A percentile compares a stretch with the other conserved stretches of the same genome.
Conservation (phyloP, 768 basidiomycete genomes). For the Suillus decipiens region DNA sequence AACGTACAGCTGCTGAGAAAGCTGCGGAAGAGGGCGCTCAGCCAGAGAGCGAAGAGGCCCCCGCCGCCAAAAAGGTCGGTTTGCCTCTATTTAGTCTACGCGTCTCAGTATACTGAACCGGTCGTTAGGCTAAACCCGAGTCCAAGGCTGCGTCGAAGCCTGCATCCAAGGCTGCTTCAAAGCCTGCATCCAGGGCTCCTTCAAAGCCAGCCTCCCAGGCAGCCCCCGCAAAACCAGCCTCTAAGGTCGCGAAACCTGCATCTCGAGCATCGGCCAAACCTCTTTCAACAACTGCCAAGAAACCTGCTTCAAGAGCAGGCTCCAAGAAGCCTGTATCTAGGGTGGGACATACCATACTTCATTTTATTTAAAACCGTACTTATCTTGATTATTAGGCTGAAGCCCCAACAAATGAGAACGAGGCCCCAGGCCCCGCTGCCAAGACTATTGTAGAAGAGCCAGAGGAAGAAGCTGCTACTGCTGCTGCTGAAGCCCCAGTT, state of each 20-base stretch:
- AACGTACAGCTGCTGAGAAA: slow-evolving; percentile 48
- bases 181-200: slow-evolving; percentile 38
- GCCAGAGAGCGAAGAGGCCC: slow-evolving; percentile 44
- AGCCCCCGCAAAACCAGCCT: slow-evolving; percentile 41
- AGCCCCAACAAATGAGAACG: slow-evolving; percentile 38
- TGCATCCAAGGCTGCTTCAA: slow-evolving; percentile 38
- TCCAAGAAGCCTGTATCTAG: slow-evolving; percentile 70
- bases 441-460: slow-evolving; percentile 61
- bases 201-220: slow-evolving; percentile 43
- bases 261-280: slow-evolving; percentile 44
- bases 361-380: neutral
- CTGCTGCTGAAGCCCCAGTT: slow-evolving; percentile 33
- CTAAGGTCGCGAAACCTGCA: slow-evolving; percentile 41
- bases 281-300: slow-evolving; percentile 45
- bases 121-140: slow-evolving; percentile 39
- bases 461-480: slow-evolving; percentile 43
- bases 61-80: slow-evolving; percentile 66
- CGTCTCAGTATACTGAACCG: slow-evolving; percentile 7
- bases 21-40: slow-evolving; percentile 38
- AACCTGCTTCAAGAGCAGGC: slow-evolving; percentile 58
- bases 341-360: slow-evolving; percentile 33
- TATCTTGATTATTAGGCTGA: slow-evolving; percentile 28
- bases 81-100: slow-evolving; percentile 11
- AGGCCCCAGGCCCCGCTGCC: slow-evolving; percentile 39
- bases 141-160: slow-evolving; percentile 43